Percentiles rank a stretch among this genome's conserved stretches.
Conservation (phyloP, 164 flowering plant species). For the Chloranthus sessilifolius region DNA sequence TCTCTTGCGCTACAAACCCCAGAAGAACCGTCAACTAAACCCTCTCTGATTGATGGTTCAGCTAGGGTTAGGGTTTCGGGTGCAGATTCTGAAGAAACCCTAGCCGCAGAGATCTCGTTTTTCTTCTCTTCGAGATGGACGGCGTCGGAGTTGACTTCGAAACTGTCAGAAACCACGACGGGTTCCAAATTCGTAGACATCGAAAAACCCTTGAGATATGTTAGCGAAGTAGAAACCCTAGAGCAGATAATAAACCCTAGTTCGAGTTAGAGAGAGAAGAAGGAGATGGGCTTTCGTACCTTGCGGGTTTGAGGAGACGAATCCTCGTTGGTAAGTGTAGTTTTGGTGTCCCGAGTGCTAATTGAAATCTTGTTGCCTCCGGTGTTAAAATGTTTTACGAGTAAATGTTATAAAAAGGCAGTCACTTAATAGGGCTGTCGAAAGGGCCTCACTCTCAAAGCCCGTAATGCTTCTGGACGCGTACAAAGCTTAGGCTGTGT, state of each 20-base stretch:
- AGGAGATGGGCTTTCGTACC: no score
- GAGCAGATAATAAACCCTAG: no score
- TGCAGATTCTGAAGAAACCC: constrained; percentile 7
- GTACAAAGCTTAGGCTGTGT: no score
- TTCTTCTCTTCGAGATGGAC: not conserved
- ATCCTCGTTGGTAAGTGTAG: no score
- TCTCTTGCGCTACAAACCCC: not conserved
- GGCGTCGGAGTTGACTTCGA: constrained; percentile 11
- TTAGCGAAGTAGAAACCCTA: not conserved
- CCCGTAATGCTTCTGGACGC: no score
- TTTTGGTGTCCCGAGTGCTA: no score
- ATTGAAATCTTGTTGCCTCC: no score
- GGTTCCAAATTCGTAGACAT: constrained; percentile 7
- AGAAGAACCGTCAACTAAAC: constrained; percentile 4
- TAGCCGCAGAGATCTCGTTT: not conserved
- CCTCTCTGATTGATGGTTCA: no score
- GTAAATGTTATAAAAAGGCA: no score
- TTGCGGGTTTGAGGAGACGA: not conserved
- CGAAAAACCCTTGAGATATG: constrained; percentile 6
- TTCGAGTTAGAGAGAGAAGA: not conserved
- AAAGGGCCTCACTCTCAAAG: no score
- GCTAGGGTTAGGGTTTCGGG: constrained; percentile 9
- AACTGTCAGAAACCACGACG: constrained; percentile 2
- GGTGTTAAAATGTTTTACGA: no score
- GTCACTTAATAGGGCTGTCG: no score